A percentile compares a stretch with the other conserved stretches of the same genome.
Conservation (phyloP, 768 basidiomycete species). For the Termitomyces sp. region DNA sequence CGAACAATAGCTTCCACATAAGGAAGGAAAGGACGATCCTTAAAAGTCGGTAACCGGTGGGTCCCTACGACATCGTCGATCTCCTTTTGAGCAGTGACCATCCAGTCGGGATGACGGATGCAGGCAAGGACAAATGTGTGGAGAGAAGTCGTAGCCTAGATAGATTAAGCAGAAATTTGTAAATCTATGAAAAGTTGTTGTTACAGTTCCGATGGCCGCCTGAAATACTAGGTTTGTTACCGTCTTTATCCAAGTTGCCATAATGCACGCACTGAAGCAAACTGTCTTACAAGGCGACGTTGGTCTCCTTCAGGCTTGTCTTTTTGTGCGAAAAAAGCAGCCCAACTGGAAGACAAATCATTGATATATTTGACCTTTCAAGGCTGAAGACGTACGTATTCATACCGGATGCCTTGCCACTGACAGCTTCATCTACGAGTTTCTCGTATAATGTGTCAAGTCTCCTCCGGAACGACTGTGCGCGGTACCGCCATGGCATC, state of each 20-base stretch:
- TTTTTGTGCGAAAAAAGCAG: background rate
- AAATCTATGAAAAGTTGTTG: too few relatives aligned
- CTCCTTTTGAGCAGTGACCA: background rate
- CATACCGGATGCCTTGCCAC: background rate
- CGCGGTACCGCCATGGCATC: background rate
- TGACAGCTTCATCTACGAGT: background rate
- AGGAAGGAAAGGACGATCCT: background rate
- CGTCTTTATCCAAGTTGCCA: too few relatives aligned
- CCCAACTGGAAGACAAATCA: background rate
- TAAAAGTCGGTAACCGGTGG: background rate
- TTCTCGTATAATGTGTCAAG: background rate
- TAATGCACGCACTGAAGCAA: background rate
- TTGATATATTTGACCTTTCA: background rate
- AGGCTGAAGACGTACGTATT: background rate
- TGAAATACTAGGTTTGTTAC: background rate
- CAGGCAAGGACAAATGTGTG: background rate
- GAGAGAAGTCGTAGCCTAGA: background rate
- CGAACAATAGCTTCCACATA: background rate
- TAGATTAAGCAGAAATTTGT: too few relatives aligned
- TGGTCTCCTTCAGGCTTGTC: background rate
- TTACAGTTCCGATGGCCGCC: background rate
- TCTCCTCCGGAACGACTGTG: background rate
- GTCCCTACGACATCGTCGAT: background rate
- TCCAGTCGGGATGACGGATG: background rate
- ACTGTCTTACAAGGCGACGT: background rate